Evolutionary conservation across 225 moss, liverwort and hornwort genomes (phyloP), one percentile per base, ranked within the genome.

Genomic region (Anthoceros angustus): DNA sequence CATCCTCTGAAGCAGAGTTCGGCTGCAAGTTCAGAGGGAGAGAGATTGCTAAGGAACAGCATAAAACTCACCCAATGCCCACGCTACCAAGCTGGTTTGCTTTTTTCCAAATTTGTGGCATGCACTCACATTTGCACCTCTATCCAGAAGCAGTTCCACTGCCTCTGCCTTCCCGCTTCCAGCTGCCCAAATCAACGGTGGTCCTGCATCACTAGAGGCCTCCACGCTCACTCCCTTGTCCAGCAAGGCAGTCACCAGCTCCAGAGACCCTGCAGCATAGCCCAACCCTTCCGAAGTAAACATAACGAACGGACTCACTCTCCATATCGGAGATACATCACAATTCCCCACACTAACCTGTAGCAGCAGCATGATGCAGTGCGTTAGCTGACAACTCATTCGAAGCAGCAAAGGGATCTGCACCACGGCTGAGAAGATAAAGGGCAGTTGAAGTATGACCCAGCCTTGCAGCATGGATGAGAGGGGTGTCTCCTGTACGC

Each of bases 111-210:
- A 4, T 1, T 32, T 32, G 32, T 24, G 32, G 11, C 25, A 50
- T 32, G 26, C 25, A 66, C 62, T 18, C 84, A 89, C 89, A 78
- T 92, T 83, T 69, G 92, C 95, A 77, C 87, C 88, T 66, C 63
- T 77, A 40, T 81, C 80, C 40, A 92, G 80, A 23, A 98, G 75
- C 41, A 89, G 66, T 73, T 87, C 71, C 40, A 87, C 86, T 43
- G 88, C 88, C 69, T 84, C 78, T n/a, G 71, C 70, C 46, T 88
- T 82, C 65, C 87, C 95, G 67, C 87, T 88, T 68, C 91, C 95
- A 67, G 88, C 92, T 25, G 95, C 95, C 95, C 95, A 98, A 69
- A 89, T 92, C 71, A 98, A 78, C 63, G 95, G 86, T 65, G 95
- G 79, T 24, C 92, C 95, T 20, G 92, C 88, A 75, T 82, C 84